A percentile compares a stretch with the other conserved stretches of the same genome.
These are phyloP conservation scores for Clarireedia paspali DNA, from an alignment of 2,329 filamentous ascomycete genomes.

Conservation along the genomic window DNA sequence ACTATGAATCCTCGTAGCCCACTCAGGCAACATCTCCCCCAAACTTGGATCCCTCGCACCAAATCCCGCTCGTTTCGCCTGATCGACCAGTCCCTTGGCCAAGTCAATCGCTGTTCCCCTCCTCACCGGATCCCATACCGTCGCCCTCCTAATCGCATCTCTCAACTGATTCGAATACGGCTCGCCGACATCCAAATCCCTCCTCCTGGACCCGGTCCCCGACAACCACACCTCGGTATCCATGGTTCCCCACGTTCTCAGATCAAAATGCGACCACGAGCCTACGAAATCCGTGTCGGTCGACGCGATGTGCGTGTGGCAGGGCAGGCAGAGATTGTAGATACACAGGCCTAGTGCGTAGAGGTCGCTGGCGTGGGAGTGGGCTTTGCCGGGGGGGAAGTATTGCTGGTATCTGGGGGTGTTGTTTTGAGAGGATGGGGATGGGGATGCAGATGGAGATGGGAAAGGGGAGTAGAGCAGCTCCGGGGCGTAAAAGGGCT, in stretches of 20 bases:
- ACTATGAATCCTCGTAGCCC: neutral
- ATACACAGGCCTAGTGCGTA: slow-evolving; percentile 20
- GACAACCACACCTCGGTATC: neutral
- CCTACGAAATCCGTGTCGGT: neutral
- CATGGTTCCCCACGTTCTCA: neutral
- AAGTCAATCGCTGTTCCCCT: neutral
- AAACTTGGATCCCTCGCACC: neutral
- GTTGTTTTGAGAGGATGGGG: too few species aligned
- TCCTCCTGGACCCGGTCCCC: neutral
- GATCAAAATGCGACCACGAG: slow-evolving; percentile 1
- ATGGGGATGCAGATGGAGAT: neutral
- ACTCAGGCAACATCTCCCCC: neutral
- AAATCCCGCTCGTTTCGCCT: neutral
- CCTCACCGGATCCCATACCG: neutral
- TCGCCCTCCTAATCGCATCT: neutral
- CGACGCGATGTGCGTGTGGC: neutral
- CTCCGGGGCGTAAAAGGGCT: slow-evolving; percentile 19
- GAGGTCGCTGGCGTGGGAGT: slow-evolving; percentile 19
- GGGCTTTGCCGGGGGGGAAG: slow-evolving; percentile 11
- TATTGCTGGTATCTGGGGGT: neutral
- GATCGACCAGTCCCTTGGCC: neutral
- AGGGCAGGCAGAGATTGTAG: slow-evolving; percentile 13
- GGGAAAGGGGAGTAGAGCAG: slow-evolving; percentile 17
- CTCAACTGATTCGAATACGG: neutral
- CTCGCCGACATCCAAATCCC: neutral